These are phyloP conservation scores for Alternaria ethzedia DNA, from an alignment of 2,329 filamentous ascomycete species.

Conservation along the genomic window DNA sequence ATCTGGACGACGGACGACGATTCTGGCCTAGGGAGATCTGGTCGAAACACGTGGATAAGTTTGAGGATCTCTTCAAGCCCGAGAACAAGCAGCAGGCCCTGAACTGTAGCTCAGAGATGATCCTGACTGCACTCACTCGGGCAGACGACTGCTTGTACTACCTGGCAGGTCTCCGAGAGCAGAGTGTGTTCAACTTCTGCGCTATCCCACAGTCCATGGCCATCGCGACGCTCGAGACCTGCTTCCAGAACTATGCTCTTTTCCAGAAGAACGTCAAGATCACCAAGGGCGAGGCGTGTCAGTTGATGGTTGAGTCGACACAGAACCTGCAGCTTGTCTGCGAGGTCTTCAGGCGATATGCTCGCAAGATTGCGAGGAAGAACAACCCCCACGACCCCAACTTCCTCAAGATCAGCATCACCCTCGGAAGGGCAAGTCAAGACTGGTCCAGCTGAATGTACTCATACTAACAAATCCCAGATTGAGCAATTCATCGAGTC, in stretches of 20 bases:
- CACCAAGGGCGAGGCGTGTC: constrained; percentile 90
- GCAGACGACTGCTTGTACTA: constrained; percentile 97
- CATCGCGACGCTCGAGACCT: constrained; percentile 88
- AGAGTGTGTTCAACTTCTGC: constrained; percentile 98
- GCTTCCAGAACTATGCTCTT: constrained; percentile 88
- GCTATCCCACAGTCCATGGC: constrained; percentile 98
- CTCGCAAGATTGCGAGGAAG: constrained; percentile 85
- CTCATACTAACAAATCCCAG: constrained; percentile 52
- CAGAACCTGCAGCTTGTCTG: constrained; percentile 86
- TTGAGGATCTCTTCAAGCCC: constrained; percentile 87
- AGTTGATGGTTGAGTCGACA: constrained; percentile 89
- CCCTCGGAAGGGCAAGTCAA: constrained; percentile 76
- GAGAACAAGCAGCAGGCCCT: constrained; percentile 79
- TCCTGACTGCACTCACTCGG: constrained; percentile 84
- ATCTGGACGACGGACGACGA: constrained; percentile 82
- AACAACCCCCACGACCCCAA: constrained; percentile 93
- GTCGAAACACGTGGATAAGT: constrained; percentile 91
- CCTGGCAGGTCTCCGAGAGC: constrained; percentile 90
- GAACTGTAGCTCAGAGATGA: constrained; percentile 90
- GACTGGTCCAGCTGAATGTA: not conserved
- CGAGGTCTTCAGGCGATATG: constrained; percentile 79
- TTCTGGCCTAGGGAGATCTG: constrained; percentile 98
- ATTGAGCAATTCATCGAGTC: constrained; percentile 96
- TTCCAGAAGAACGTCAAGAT: constrained; percentile 94
- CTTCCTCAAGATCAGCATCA: constrained; percentile 88